Percentiles rank a stretch among this genome's conserved stretches.
These are phyloP conservation scores for Peronospora belbahrii DNA, from an alignment of 352 stramenopile genomes.

Conservation along the genomic window DNA sequence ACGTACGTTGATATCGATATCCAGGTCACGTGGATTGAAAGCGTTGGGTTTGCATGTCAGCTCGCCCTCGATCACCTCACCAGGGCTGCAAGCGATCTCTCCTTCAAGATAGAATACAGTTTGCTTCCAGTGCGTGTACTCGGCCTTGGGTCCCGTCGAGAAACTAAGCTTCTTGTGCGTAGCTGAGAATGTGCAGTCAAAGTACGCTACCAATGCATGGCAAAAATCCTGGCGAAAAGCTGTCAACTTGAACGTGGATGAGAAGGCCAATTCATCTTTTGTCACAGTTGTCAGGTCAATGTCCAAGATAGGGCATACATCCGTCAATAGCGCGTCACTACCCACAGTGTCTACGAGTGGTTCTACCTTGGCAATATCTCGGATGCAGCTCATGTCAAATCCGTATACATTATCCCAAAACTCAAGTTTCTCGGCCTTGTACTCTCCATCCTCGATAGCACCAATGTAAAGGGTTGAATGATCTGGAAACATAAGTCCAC, in stretches of 20 bases:
- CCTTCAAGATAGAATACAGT: slow-evolving; percentile 94
- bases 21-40: slow-evolving; percentile 90
- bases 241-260: slow-evolving; percentile 86
- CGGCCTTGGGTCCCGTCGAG: slow-evolving; percentile 88
- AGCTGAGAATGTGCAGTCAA: slow-evolving; percentile 96
- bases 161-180: slow-evolving; percentile 95
- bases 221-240: slow-evolving; percentile 92
- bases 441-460: slow-evolving; percentile 94
- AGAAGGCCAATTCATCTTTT: slow-evolving; percentile 93
- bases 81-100: slow-evolving; percentile 73
- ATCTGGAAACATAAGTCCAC: slow-evolving; percentile 94
- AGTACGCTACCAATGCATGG: slow-evolving; percentile 95
- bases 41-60: slow-evolving; percentile 86
- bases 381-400: slow-evolving; percentile 98
- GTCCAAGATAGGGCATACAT: slow-evolving; percentile 89
- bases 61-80: slow-evolving; percentile 87
- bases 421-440: slow-evolving; percentile 90
- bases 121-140: slow-evolving; percentile 99
- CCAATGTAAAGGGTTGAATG: slow-evolving; percentile 93
- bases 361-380: slow-evolving; percentile 94
- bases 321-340: slow-evolving; percentile 84
- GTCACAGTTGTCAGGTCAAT: slow-evolving; percentile 89
- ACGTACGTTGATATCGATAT: slow-evolving; percentile 85
- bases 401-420: slow-evolving; percentile 99
- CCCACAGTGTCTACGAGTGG: slow-evolving; percentile 97